These are phyloP conservation scores for Aspergillus arachidicola DNA, from an alignment of 2,329 filamentous ascomycete species.

Conservation along the genomic window DNA sequence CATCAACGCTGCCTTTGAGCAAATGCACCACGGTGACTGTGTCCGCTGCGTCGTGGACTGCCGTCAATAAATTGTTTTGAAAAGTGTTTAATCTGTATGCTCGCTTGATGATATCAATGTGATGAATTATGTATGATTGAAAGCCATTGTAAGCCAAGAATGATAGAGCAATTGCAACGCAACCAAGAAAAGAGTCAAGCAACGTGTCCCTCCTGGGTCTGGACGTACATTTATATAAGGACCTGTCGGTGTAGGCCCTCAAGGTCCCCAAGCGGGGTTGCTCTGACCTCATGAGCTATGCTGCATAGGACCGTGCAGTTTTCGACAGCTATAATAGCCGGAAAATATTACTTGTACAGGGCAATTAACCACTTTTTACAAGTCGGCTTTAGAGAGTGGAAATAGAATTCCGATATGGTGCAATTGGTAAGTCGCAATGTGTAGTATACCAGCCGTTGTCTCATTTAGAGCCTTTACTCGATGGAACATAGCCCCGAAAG, in stretches of 20 bases:
- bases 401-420: too few relatives aligned
- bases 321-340: neutral
- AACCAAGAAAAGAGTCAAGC: neutral
- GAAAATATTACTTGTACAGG: neutral
- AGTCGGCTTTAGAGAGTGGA: too few relatives aligned
- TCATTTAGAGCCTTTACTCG: too few relatives aligned
- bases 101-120: constrained; percentile 1
- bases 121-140: constrained; percentile 1
- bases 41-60: constrained; percentile 88
- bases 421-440: too few relatives aligned
- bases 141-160: neutral
- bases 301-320: neutral
- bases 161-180: neutral
- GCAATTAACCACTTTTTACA: too few relatives aligned
- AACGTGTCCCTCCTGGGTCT: neutral
- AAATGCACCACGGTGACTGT: constrained; percentile 96
- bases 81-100: constrained; percentile 10
- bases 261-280: constrained; percentile 7
- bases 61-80: constrained; percentile 11
- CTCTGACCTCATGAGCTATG: neutral
- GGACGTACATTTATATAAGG: neutral
- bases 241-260: neutral
- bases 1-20: constrained; percentile 88
- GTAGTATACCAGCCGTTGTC: too few relatives aligned
- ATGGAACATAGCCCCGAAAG: too few relatives aligned